phyloP scores from a whole-genome alignment of 768 basidiomycete species.

The Daedalea quercina region DNA sequence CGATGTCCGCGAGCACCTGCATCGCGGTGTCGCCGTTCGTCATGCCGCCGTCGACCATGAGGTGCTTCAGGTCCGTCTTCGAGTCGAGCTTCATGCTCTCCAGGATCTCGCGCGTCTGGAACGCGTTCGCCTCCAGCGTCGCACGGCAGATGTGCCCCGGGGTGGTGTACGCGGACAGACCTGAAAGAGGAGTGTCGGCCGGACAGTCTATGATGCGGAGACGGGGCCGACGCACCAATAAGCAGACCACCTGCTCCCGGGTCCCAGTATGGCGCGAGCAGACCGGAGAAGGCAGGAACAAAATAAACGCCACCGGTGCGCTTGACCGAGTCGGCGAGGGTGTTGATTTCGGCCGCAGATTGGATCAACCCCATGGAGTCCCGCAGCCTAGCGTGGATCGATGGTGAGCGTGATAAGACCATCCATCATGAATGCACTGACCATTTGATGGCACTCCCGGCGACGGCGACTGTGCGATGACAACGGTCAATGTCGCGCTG shows the following conservation, averaged over 20 bases:
- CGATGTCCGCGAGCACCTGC: conserved; percentile 81
- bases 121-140: conserved; percentile 93
- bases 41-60: conserved; percentile 99
- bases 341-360: conserved; percentile 78
- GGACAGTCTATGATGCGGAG: neutral
- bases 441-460: conserved; percentile 95
- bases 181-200: conserved; percentile 26
- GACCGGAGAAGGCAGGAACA: conserved; percentile 92
- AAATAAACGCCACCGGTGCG: conserved; percentile 91
- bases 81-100: conserved; percentile 94
- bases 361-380: conserved; percentile 85
- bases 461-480: conserved; percentile 66
- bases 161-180: conserved; percentile 82
- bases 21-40: conserved; percentile 90
- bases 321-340: conserved; percentile 66
- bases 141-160: conserved; percentile 92
- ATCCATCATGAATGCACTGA: conserved; percentile 17
- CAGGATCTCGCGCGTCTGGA: conserved; percentile 91
- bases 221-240: conserved; percentile 45
- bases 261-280: conserved; percentile 98
- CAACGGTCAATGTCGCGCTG: neutral
- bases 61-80: conserved; percentile 66
- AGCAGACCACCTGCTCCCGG: conserved; percentile 81
- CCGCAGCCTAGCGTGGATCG: conserved; percentile 52
- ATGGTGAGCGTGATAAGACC: neutral